Percentiles rank a stretch among this genome's conserved stretches.
Conservation (phyloP, 257 asterid genomes). For the Eustoma russellianum region DNA sequence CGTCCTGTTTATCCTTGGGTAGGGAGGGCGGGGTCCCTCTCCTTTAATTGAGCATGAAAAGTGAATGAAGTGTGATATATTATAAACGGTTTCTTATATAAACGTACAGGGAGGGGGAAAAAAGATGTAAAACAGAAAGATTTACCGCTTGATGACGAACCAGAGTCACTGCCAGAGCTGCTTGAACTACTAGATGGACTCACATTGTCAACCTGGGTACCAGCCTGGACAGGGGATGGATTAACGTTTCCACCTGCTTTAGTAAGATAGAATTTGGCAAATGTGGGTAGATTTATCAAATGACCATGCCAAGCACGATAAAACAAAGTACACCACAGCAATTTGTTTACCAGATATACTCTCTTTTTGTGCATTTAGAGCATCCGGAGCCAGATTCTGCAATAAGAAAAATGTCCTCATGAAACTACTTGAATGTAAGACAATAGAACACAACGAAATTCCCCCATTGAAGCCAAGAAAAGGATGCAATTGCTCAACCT, state of each 20-base stretch:
- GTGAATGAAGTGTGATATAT: no score
- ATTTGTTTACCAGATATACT: slow-evolving; percentile 29
- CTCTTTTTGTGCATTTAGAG: slow-evolving; percentile 25
- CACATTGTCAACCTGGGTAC: slow-evolving; percentile 29
- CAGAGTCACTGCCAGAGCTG: slow-evolving; percentile 92
- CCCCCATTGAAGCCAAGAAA: no score
- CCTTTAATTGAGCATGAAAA: no score
- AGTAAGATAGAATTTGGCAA: neutral
- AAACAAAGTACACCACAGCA: neutral
- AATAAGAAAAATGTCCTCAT: slow-evolving; percentile 5
- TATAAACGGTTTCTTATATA: neutral
- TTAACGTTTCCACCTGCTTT: slow-evolving; percentile 32
- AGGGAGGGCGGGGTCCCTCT: no score
- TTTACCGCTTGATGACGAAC: slow-evolving; percentile 78
- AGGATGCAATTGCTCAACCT: no score
- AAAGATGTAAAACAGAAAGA: slow-evolving; percentile 7
- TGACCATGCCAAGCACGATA: neutral
- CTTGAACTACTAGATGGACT: slow-evolving; percentile 85
- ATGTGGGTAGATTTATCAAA: neutral
- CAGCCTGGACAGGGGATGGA: slow-evolving; percentile 35
- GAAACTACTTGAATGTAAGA: no score
- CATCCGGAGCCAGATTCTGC: slow-evolving; percentile 36
- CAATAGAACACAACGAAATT: no score
- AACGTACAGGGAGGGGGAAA: neutral
- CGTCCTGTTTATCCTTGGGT: no score